Conservation (phyloP, 306 rosid species). For the Prunus dulcis region DNA sequence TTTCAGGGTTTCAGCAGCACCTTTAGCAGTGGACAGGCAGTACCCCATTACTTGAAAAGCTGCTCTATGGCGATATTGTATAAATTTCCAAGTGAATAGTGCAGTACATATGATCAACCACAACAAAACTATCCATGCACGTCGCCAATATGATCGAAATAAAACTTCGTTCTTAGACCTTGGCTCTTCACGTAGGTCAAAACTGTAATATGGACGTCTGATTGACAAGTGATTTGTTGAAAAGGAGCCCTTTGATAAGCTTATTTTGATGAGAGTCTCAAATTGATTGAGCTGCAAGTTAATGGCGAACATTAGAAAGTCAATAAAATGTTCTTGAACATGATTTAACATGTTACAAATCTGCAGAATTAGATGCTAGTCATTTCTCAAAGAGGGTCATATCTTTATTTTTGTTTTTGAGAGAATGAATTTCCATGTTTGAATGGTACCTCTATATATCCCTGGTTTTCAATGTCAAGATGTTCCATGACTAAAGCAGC, state of each 20-base stretch:
- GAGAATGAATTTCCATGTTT: not conserved
- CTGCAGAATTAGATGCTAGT: not conserved
- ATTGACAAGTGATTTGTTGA: constrained; percentile 26
- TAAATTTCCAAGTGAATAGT: constrained; percentile 76
- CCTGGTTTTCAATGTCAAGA: constrained; percentile 59
- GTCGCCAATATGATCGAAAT: constrained; percentile 70
- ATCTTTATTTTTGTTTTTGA: not conserved
- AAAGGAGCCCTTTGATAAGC: constrained; percentile 30
- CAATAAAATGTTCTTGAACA: not conserved
- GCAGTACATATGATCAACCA: constrained; percentile 52
- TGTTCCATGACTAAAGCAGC: constrained; percentile 67
- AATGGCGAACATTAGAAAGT: constrained; percentile 12
- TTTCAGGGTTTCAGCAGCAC: constrained; percentile 84
- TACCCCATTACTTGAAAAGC: constrained; percentile 90
- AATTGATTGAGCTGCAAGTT: constrained; percentile 43
- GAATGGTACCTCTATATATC: constrained; percentile 63
- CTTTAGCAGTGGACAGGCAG: constrained; percentile 78
- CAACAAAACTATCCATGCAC: constrained; percentile 58
- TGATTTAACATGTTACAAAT: not conserved
- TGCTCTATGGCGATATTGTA: constrained; percentile 50
- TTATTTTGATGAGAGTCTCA: constrained; percentile 47
- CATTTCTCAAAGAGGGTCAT: not conserved
- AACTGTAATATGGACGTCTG: not conserved
- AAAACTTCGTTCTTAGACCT: constrained; percentile 53
- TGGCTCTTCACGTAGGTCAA: constrained; percentile 35